Base-by-base conservation (phyloP, 2,329 filamentous ascomycete species). In the Diaporthe caulivora region DNA sequence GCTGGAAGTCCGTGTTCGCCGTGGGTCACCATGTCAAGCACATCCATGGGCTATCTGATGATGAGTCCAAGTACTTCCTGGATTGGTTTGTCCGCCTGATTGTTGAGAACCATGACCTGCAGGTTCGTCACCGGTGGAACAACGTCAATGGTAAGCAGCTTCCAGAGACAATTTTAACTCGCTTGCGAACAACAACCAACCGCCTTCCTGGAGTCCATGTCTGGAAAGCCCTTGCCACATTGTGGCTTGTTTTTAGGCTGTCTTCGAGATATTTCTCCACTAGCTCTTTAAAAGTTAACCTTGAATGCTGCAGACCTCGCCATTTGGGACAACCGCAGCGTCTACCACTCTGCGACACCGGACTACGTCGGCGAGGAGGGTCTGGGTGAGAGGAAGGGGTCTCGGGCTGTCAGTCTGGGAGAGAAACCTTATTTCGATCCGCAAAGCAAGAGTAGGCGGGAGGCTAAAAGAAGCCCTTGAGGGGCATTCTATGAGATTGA, bases 251-350 rank as follows among this genome's bases (percentile, higher is more conserved):
- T n/a, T n/a, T n/a, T n/a, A n/a, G n/a, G n/a, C n/a, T n/a, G n/a
- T n/a, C n/a, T n/a, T n/a, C n/a, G n/a, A n/a, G n/a, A n/a, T n/a
- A n/a, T n/a, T n/a, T n/a, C n/a, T n/a, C n/a, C n/a, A n/a, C n/a
- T n/a, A n/a, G n/a, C n/a, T n/a, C n/a, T n/a, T n/a, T n/a, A n/a
- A n/a, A n/a, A n/a, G n/a, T n/a, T n/a, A n/a, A n/a, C n/a, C n/a
- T n/a, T n/a, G n/a, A n/a, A n/a, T n/a, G n/a, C n/a, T n/a, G n/a
- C n/a, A n/a, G n/a, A 90, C 42, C 69, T 81, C 78, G 88, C 88
- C 1, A 89, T 90, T 75, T 90, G 89, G 88, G 88, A 91, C 75
- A 90, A 90, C 76, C 82, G 88, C 10, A 86, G 84, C n/a, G 86
- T 86, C 1, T 90, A 87, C 76, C 88, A 91, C 75, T 84, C 86